These are phyloP conservation scores for Aegilops tauschii DNA, from an alignment of 176 grass and related monocot genomes.

Conservation along the genomic window DNA sequence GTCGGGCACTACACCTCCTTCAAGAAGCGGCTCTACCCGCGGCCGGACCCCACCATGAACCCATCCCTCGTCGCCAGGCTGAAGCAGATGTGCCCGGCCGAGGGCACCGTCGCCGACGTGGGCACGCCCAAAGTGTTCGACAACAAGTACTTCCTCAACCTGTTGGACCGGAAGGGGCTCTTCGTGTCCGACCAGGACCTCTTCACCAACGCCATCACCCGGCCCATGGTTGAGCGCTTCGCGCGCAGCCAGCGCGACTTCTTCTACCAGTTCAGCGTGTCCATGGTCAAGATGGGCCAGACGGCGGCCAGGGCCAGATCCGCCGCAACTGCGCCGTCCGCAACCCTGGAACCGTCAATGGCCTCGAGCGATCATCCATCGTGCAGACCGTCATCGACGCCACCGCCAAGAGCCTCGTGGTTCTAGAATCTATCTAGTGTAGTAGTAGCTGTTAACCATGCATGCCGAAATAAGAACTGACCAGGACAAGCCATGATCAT, in stretches of 20 bases:
- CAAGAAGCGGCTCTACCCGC: slow-evolving; percentile 48
- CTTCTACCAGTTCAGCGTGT: slow-evolving; percentile 47
- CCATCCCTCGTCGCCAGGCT: slow-evolving; percentile 25
- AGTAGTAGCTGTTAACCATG: not conserved
- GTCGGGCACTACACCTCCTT: slow-evolving; percentile 53
- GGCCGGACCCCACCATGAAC: slow-evolving; percentile 26
- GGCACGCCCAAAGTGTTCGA: slow-evolving; percentile 51
- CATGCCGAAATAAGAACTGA: not conserved
- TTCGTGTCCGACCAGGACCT: slow-evolving; percentile 81
- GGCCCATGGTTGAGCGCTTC: slow-evolving; percentile 10
- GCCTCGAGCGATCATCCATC: not conserved
- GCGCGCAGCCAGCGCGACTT: slow-evolving; percentile 26
- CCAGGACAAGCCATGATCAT: not conserved
- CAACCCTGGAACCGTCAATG: not conserved
- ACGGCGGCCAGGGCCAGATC: not conserved
- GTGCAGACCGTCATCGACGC: not conserved
- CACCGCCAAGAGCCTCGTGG: not conserved
- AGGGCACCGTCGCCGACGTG: slow-evolving; percentile 30
- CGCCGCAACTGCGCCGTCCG: slow-evolving; percentile 44
- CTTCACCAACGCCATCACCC: slow-evolving; percentile 30
- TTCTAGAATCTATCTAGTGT: not conserved
- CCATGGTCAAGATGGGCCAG: slow-evolving; percentile 74
- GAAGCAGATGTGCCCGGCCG: slow-evolving; percentile 39
- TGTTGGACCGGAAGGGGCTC: slow-evolving; percentile 45
- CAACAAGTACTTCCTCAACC: slow-evolving; percentile 71